Percentiles rank a stretch among this genome's conserved stretches.
These are phyloP conservation scores for Streptanthus diversifolius DNA, from an alignment of 345 rosid genomes.

Conservation along the genomic window DNA sequence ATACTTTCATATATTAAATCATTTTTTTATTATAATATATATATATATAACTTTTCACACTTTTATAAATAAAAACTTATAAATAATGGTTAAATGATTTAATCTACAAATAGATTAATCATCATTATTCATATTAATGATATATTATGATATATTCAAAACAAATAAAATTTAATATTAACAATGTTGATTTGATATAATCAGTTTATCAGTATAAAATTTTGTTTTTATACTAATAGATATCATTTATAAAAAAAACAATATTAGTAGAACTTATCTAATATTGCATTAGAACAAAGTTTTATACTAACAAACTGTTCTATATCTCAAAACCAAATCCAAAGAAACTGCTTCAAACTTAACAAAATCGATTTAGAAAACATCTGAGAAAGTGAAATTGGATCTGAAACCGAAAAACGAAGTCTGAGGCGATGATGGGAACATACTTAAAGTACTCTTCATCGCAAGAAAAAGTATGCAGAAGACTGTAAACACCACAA, in stretches of 20 bases:
- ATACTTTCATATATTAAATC: neutral
- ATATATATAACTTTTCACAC: too few relatives aligned
- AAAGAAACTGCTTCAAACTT: neutral
- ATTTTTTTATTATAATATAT: neutral
- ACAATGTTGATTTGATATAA: too few relatives aligned
- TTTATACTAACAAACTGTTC: constrained; percentile 22
- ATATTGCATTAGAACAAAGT: neutral
- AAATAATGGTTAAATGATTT: neutral
- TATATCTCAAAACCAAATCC: neutral
- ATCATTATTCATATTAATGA: neutral
- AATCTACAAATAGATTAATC: neutral
- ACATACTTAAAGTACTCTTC: neutral
- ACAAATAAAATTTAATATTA: too few relatives aligned
- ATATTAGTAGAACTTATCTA: too few relatives aligned
- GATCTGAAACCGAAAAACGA: neutral
- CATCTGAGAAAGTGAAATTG: too few relatives aligned
- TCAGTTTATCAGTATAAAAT: neutral
- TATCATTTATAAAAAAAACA: too few relatives aligned
- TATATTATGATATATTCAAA: too few relatives aligned
- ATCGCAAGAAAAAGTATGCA: too few relatives aligned
- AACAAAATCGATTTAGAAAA: neutral
- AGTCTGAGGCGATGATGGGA: neutral
- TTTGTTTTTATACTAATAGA: neutral
- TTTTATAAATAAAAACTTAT: neutral
- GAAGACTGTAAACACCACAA: neutral